Conservation (phyloP, 352 stramenopile genomes). For the Pythium scleroteichum region DNA sequence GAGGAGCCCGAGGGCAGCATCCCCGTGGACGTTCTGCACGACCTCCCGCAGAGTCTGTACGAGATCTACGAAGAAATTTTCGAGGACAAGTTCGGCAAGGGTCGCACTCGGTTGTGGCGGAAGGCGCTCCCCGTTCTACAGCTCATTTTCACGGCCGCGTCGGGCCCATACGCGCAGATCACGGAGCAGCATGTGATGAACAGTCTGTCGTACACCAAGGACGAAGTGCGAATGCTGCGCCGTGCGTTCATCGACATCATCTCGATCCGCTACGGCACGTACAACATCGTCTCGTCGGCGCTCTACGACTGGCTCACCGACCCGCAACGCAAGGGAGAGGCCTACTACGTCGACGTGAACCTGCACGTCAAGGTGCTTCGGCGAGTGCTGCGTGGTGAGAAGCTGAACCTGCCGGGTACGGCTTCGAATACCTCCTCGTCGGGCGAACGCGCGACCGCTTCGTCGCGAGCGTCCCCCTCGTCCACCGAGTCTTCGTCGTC, state of each 20-base stretch:
- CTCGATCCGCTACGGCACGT: constrained; percentile 54
- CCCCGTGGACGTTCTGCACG: constrained; percentile 60
- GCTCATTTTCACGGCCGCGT: constrained; percentile 67
- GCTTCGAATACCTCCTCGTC: not conserved
- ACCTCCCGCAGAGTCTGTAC: constrained; percentile 76
- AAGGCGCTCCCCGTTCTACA: constrained; percentile 75
- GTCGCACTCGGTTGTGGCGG: constrained; percentile 69
- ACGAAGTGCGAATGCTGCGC: constrained; percentile 71
- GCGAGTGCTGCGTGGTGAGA: constrained; percentile 35
- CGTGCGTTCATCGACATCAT: constrained; percentile 81
- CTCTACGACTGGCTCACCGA: constrained; percentile 75
- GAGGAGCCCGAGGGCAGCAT: constrained; percentile 47
- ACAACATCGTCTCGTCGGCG: constrained; percentile 70
- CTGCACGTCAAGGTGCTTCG: constrained; percentile 46
- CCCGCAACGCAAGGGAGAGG: constrained; percentile 46
- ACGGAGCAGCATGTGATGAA: constrained; percentile 68
- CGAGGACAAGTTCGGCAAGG: constrained; percentile 85
- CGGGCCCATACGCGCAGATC: constrained; percentile 70
- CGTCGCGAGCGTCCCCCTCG: constrained; percentile 15
- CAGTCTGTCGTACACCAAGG: constrained; percentile 49
- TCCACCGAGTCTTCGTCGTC: constrained; percentile 26
- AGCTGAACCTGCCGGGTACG: constrained; percentile 25
- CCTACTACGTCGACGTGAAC: constrained; percentile 66
- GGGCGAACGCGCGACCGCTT: constrained; percentile 20
- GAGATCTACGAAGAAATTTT: constrained; percentile 88